phyloP scores from a whole-genome alignment of 371 early-diverging fungal species.

The Rhizopus delemar region DNA sequence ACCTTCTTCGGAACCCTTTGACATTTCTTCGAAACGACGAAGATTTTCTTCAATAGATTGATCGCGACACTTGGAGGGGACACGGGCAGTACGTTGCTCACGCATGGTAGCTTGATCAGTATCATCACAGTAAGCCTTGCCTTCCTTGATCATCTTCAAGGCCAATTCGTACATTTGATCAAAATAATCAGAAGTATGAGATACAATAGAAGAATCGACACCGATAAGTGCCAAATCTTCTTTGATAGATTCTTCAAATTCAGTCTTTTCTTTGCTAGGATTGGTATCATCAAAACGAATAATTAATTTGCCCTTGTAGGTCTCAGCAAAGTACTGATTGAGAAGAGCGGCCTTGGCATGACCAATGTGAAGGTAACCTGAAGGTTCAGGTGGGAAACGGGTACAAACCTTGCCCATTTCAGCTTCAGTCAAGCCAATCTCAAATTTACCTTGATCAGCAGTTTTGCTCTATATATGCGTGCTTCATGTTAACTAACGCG shows the following conservation, averaged over 20 bases:
- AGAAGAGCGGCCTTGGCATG: constrained; percentile 99
- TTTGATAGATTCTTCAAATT: constrained; percentile 93
- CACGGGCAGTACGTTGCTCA: constrained; percentile 88
- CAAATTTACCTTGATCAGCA: constrained; percentile 92
- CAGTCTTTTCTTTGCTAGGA: constrained; percentile 95
- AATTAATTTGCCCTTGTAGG: constrained; percentile 92
- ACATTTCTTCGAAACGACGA: constrained; percentile 94
- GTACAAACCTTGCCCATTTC: constrained; percentile 91
- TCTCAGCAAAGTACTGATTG: constrained; percentile 96
- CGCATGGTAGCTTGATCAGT: constrained; percentile 93
- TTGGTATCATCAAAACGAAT: constrained; percentile 99
- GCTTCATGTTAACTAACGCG: background rate
- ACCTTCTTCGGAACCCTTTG: constrained; percentile 82
- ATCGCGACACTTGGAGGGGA: constrained; percentile 89
- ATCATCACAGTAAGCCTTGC: constrained; percentile 97
- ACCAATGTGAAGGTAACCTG: constrained; percentile 98
- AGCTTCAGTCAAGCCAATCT: constrained; percentile 84
- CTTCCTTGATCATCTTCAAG: constrained; percentile 85
- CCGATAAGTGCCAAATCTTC: constrained; percentile 91
- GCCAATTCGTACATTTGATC: constrained; percentile 87
- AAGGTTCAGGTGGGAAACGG: constrained; percentile 99
- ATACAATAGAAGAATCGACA: constrained; percentile 76
- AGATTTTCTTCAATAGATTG: constrained; percentile 89
- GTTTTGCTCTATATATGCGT: constrained; percentile 25
- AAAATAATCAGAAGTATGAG: constrained; percentile 98